Base-by-base conservation (phyloP, 257 asterid genomes). In the Solanum chmielewskii region DNA sequence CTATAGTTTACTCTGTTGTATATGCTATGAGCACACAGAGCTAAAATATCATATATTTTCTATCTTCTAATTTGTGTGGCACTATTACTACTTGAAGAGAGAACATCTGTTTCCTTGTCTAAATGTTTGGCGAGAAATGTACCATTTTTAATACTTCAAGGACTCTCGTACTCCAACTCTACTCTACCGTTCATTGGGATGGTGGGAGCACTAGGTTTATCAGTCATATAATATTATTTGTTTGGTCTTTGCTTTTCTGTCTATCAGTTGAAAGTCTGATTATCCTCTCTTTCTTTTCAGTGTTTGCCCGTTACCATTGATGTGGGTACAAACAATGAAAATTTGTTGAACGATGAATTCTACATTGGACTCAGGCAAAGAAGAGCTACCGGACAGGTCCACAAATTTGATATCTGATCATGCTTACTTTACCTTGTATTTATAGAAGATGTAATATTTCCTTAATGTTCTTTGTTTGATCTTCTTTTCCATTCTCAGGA, bases 301-400 rank as follows among this genome's bases (percentile, higher is more conserved):
- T 94, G 98, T 88, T 89, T 94, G 92, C 98, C 98, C n/a, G 91
- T 94, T 86, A 94, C 98, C 83, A 94, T 94, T 90, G 98, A 94
- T 83, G 98, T 93, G 68, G 98, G 98, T 64, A 93, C 98, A 45
- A 94, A 94, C 90, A 94, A 94, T n/a, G 94, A 92, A 94, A 88
- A 93, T 87, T 86, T 94, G 90, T 86, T 94, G 85, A 91, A 92
- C 3, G 94, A 94, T 86, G 98, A 94, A 82, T 94, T 93, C 88
- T 94, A 94, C 74, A 94, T 94, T 45, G 98, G 98, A 39, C 96
- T 94, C 80, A 89, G 92, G 89, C 93, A 92, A 87, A 92, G 87
- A 88, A 91, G 98, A 88, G 98, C 97, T 78, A 94, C 95, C n/a
- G 96, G 98, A 71, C 92, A 94, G 98, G 98, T 92, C 77, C 59